Percentiles rank a stretch among this genome's conserved stretches.
phyloP scores from a whole-genome alignment of 2,329 filamentous ascomycete species.

The Byssoonygena ceratinophila region DNA sequence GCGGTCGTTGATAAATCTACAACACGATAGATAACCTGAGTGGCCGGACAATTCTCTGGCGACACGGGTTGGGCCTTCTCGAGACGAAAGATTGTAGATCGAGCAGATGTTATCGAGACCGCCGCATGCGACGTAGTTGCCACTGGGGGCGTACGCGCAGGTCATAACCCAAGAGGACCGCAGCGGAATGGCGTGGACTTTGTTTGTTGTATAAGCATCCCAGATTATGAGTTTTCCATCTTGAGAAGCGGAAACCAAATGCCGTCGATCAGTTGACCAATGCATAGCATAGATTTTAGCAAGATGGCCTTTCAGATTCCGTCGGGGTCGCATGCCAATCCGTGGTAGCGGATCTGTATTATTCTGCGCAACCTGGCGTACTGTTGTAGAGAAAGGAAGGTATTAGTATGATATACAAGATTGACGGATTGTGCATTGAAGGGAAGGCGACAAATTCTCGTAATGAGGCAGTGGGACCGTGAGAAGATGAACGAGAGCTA shows the following conservation, averaged over 20 bases:
- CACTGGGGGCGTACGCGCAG: slow-evolving; percentile 94
- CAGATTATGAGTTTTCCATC: slow-evolving; percentile 99
- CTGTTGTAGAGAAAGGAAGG: slow-evolving; percentile 27
- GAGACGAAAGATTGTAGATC: slow-evolving; percentile 95
- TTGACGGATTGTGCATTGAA: background rate
- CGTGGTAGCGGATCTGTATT: slow-evolving; percentile 84
- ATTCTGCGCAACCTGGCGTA: slow-evolving; percentile 83
- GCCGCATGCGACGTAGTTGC: slow-evolving; percentile 97
- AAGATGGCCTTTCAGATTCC: slow-evolving; percentile 91
- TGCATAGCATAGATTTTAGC: slow-evolving; percentile 99
- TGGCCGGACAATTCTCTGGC: slow-evolving; percentile 93
- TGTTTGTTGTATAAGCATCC: slow-evolving; percentile 99
- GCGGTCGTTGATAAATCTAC: slow-evolving; percentile 96
- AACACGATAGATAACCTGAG: slow-evolving; percentile 95
- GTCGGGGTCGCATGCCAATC: slow-evolving; percentile 95
- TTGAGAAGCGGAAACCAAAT: slow-evolving; percentile 94
- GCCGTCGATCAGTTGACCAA: slow-evolving; percentile 96
- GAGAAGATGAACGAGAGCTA: background rate
- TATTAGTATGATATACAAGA: background rate
- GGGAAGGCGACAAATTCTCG: background rate
- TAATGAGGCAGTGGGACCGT: background rate
- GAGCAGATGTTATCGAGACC: slow-evolving; percentile 99
- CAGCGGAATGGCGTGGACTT: slow-evolving; percentile 95
- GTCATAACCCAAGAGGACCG: slow-evolving; percentile 99
- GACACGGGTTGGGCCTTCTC: slow-evolving; percentile 93